These are phyloP conservation scores for Arthrobotrys iridis DNA, from an alignment of 2,329 filamentous ascomycete genomes.

Conservation along the genomic window DNA sequence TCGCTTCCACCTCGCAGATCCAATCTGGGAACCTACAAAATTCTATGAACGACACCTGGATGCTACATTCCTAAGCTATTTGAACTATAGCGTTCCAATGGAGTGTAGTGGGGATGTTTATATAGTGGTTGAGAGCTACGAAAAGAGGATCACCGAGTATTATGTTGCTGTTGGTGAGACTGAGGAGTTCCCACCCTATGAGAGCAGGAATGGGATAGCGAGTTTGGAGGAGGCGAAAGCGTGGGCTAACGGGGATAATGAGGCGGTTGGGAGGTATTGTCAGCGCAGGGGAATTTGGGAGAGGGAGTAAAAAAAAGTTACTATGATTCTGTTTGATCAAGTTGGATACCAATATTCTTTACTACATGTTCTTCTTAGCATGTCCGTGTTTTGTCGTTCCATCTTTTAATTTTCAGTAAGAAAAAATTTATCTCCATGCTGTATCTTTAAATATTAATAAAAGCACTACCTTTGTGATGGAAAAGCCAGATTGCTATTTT, in stretches of 20 bases:
- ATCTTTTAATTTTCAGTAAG: no score
- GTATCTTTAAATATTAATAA: no score
- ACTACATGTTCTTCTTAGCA: neutral
- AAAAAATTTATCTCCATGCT: no score
- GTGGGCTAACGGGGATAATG: conserved; percentile 37
- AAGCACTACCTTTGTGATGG: no score
- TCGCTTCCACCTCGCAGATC: conserved; percentile 32
- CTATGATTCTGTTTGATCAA: neutral
- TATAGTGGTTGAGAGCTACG: conserved; percentile 30
- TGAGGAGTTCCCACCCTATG: conserved; percentile 15
- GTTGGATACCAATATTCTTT: neutral
- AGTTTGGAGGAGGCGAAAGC: neutral
- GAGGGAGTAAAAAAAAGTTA: conserved; percentile 21
- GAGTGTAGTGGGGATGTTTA: conserved; percentile 35
- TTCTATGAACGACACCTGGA: conserved; percentile 19
- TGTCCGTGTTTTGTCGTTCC: neutral
- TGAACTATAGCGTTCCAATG: conserved; percentile 30
- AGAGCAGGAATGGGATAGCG: conserved; percentile 21
- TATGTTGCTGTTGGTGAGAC: conserved; percentile 40
- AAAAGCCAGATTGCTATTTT: no score
- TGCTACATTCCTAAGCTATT: conserved; percentile 29
- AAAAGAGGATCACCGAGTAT: conserved; percentile 46
- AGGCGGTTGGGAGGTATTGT: conserved; percentile 26
- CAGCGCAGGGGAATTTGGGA: conserved; percentile 31
- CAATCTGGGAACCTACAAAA: neutral